A percentile compares a stretch with the other conserved stretches of the same genome.
These are phyloP conservation scores for Colletotrichum shisoi DNA, from an alignment of 2,329 filamentous ascomycete genomes.

Conservation along the genomic window DNA sequence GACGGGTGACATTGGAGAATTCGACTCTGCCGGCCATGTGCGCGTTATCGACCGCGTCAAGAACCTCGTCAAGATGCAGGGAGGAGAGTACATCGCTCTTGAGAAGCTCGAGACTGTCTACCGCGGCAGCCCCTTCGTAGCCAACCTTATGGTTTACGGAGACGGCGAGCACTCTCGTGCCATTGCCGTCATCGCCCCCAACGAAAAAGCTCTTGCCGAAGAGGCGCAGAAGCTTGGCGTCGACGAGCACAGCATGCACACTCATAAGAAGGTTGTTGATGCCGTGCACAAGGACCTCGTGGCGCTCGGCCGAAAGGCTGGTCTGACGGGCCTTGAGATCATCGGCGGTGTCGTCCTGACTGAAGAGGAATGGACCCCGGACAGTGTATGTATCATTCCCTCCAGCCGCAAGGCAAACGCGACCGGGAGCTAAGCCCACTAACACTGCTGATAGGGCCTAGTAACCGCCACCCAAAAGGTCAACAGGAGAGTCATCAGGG, in stretches of 20 bases:
- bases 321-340: constrained; percentile 75
- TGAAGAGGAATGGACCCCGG: constrained; percentile 88
- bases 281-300: constrained; percentile 74
- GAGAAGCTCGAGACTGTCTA: constrained; percentile 96
- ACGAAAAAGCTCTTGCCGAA: constrained; percentile 68
- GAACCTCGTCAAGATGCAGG: constrained; percentile 95
- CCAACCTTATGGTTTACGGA: constrained; percentile 88
- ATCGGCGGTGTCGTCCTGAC: constrained; percentile 78
- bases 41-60: constrained; percentile 95
- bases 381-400: constrained; percentile 70
- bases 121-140: constrained; percentile 77
- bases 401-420: neutral
- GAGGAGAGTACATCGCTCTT: constrained; percentile 95
- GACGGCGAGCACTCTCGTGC: constrained; percentile 77
- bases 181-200: constrained; percentile 79
- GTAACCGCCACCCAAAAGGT: constrained; percentile 70
- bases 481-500: constrained; percentile 62
- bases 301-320: constrained; percentile 68
- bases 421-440: neutral
- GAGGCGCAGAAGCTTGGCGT: constrained; percentile 70
- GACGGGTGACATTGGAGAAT: constrained; percentile 94
- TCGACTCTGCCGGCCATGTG: constrained; percentile 79
- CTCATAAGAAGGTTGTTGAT: constrained; percentile 69
- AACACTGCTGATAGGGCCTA: constrained; percentile 56
- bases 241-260: constrained; percentile 71